These are phyloP conservation scores for Colletotrichum paranaense DNA, from an alignment of 2,329 filamentous ascomycete species.

Conservation along the genomic window DNA sequence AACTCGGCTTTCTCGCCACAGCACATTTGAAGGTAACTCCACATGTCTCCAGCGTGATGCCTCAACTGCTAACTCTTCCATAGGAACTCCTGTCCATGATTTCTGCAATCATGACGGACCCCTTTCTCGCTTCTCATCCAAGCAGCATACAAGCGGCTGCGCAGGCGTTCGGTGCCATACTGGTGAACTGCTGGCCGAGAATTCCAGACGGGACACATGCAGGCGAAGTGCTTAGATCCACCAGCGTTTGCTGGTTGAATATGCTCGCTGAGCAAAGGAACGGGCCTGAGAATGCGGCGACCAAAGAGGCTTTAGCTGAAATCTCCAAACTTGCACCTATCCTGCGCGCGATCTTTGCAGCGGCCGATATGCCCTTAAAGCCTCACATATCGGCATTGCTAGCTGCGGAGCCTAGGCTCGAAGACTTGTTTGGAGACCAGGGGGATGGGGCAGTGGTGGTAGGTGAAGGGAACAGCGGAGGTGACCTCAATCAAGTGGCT, in stretches of 20 bases:
- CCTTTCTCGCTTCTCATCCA: conserved; percentile 70
- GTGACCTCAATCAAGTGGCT: conserved; percentile 65
- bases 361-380: conserved; percentile 40
- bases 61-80: conserved; percentile 19
- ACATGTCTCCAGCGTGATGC: background rate
- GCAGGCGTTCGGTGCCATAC: conserved; percentile 64
- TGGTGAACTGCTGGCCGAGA: conserved; percentile 77
- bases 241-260: conserved; percentile 73
- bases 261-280: conserved; percentile 54
- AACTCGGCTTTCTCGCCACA: conserved; percentile 70
- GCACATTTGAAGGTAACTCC: conserved; percentile 73
- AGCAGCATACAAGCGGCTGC: conserved; percentile 64
- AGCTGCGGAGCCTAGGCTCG: conserved; percentile 41
- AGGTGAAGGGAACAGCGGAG: background rate
- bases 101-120: conserved; percentile 73
- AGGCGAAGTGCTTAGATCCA: conserved; percentile 71
- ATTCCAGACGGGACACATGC: conserved; percentile 65
- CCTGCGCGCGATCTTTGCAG: conserved; percentile 42
- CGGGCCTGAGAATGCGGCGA: conserved; percentile 13
- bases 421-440: conserved; percentile 35
- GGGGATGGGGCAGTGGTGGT: background rate
- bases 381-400: conserved; percentile 47
- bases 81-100: conserved; percentile 76
- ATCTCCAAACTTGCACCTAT: conserved; percentile 48
- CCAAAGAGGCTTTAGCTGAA: conserved; percentile 44